Evolutionary conservation across 1,284 basidiomycete genomes (phyloP).

Genomic region (Sanguinoderma infundibulare): DNA sequence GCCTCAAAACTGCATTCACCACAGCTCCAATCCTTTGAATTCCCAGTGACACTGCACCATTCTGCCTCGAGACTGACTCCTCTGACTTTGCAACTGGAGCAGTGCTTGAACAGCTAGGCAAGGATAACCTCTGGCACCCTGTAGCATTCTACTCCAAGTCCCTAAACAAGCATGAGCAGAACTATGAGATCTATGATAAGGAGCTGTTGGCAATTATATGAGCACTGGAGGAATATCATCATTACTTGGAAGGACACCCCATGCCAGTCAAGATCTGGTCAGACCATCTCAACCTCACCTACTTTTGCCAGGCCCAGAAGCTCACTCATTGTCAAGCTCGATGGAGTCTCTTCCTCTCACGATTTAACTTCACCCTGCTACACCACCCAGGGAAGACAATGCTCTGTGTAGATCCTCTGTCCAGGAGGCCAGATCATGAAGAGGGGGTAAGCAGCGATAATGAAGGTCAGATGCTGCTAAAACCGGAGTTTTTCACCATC

Average conservation of each 20-base stretch:
- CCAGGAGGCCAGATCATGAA: slow-evolving; percentile 39
- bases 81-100: slow-evolving; percentile 15
- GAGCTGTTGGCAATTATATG: slow-evolving; percentile 41
- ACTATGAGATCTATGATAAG: slow-evolving; percentile 44
- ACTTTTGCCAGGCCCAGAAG: slow-evolving; percentile 40
- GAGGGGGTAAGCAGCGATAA: too few species aligned
- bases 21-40: too few species aligned
- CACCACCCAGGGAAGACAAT: slow-evolving; percentile 43
- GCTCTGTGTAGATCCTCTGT: slow-evolving; percentile 44
- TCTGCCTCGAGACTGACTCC: background rate
- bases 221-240: slow-evolving; percentile 37
- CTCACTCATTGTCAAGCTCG: slow-evolving; percentile 44
- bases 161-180: slow-evolving; percentile 19
- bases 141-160: slow-evolving; percentile 15
- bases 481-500: too few species aligned
- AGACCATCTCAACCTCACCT: slow-evolving; percentile 50
- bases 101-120: slow-evolving; percentile 9
- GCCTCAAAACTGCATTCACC: too few species aligned
- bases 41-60: too few species aligned
- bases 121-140: slow-evolving; percentile 13
- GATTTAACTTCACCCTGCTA: slow-evolving; percentile 41
- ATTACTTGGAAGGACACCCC: slow-evolving; percentile 32
- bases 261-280: slow-evolving; percentile 28
- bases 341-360: slow-evolving; percentile 41
- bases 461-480: too few species aligned